Base-by-base conservation (phyloP, 2,329 filamentous ascomycete species). In the Neonectria coccinea region DNA sequence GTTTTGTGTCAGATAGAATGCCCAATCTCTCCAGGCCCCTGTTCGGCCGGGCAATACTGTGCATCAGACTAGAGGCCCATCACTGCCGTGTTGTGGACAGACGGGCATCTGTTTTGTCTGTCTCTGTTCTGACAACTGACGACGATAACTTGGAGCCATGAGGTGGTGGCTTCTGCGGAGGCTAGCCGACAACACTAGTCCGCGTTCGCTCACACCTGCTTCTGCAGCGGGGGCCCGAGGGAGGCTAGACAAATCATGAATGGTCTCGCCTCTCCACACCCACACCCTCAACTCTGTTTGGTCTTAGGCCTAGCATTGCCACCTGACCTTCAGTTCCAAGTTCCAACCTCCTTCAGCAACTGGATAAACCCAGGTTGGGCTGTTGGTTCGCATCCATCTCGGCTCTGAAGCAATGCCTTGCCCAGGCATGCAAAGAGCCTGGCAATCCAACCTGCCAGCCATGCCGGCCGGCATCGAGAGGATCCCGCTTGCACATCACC, bases 301-400 rank as follows among this genome's bases (percentile, higher is more conserved):
- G 14, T 48, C 45, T 14, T 48, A 33, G n/a, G 39, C 62, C 52
- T 69, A 51, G 61, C 65, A 67, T 70, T 71, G 70, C 70, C 71
- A 71, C 69, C 71, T 74, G 72, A 74, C 72, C 64, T 70, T 18
- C 39, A 42, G 39, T 42, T 42, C 36, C 54, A 44, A 64, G 58
- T 63, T 67, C 70, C 67, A 74, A 74, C 67, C 71, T 66, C 60
- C 64, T 68, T 61, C 31, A 54, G 59, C 60, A 70, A 58, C 55
- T 64, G 60, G 52, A 42, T 39, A 55, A 66, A 62, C 54, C 52
- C 5, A n/a, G 36, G 36, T 39, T 16, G 5, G 42, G 27, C 14
- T 44, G 60, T 54, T 66, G 63, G 62, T 62, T 66, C 58, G 64
- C 48, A 57, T 54, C 62, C 59, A 58, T 67, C 67, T 64, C 44